Evolutionary conservation across 768 basidiomycete species (phyloP).

Genomic region (Trametopsis cervina): DNA sequence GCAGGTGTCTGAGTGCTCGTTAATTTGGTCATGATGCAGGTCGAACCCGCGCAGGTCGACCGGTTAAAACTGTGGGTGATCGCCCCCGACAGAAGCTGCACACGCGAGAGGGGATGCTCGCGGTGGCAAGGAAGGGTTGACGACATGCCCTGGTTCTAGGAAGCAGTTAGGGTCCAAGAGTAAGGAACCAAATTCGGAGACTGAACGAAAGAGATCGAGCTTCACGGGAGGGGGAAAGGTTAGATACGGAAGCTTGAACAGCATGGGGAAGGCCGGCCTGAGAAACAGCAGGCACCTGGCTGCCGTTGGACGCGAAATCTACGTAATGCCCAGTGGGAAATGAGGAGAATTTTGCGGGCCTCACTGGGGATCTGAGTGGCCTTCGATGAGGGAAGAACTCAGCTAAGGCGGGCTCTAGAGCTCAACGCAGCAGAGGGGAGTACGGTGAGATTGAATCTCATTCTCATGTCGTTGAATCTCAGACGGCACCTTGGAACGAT

Average conservation of each 20-base stretch:
- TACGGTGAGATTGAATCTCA: not conserved
- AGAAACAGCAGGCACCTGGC: conserved; percentile 3
- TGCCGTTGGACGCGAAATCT: conserved; percentile 1
- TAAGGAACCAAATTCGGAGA: not conserved
- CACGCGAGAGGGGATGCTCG: conserved; percentile 4
- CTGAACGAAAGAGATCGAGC: not conserved
- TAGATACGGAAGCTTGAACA: not conserved
- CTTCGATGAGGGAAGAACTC: too few relatives aligned
- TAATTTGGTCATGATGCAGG: conserved; percentile 4
- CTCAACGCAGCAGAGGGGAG: too few relatives aligned
- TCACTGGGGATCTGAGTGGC: too few relatives aligned
- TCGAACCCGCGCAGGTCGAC: conserved; percentile 7
- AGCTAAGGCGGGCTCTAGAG: too few relatives aligned
- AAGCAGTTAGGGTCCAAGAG: conserved; percentile 1
- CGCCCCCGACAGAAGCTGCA: conserved; percentile 9
- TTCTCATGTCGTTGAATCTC: not conserved
- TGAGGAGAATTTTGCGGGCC: conserved; percentile 9
- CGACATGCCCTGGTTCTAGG: conserved; percentile 5
- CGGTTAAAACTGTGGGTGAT: conserved; percentile 10
- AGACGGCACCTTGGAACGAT: not conserved
- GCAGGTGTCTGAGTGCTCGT: conserved; percentile 2
- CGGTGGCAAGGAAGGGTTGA: conserved; percentile 1
- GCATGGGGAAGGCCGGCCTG: not conserved
- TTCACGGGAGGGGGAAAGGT: conserved; percentile 7
- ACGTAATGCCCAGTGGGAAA: conserved; percentile 3